These are phyloP conservation scores for Gaeumannomyces sp. DNA, from an alignment of 2,329 filamentous ascomycete species.

Conservation along the genomic window DNA sequence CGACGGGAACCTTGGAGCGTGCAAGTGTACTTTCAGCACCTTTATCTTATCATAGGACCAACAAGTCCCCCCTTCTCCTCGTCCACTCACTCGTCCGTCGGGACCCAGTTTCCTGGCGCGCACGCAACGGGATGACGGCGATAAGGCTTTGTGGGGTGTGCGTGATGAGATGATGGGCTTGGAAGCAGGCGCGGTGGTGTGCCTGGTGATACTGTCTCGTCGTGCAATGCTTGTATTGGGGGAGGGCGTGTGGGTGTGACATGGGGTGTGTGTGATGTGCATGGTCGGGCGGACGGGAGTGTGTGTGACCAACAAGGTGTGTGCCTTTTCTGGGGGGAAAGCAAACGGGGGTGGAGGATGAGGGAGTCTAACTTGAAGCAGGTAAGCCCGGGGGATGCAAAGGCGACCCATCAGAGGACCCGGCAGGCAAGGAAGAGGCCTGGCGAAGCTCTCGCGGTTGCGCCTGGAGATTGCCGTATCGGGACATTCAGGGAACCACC, in stretches of 20 bases:
- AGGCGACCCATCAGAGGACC: neutral
- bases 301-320: neutral
- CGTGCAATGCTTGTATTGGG: neutral
- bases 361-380: neutral
- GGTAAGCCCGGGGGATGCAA: no score
- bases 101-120: no score
- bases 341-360: no score
- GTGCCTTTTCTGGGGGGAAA: neutral
- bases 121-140: neutral
- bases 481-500: neutral
- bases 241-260: neutral
- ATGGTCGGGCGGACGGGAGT: neutral
- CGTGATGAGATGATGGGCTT: neutral
- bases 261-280: neutral
- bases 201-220: neutral
- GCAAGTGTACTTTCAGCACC: neutral
- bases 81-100: no score
- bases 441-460: neutral
- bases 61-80: neutral
- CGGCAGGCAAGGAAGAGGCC: neutral
- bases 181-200: neutral
- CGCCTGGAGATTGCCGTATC: neutral
- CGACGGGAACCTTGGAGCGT: neutral
- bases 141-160: neutral
- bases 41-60: neutral